Conservation (phyloP, 2,329 filamentous ascomycete genomes). For the Didymella exigua region DNA sequence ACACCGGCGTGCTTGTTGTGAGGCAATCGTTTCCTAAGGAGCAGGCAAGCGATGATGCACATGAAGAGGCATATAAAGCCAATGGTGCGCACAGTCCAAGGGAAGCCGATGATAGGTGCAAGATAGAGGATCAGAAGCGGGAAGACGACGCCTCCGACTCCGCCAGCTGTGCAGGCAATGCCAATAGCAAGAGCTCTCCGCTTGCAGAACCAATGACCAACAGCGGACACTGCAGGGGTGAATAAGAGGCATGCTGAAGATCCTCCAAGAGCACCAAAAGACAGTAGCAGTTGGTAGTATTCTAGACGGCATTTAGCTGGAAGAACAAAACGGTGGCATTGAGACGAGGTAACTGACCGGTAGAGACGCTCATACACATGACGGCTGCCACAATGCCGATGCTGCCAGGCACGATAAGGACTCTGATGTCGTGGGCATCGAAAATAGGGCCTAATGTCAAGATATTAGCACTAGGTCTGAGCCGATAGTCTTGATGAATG, state of each 20-base stretch:
- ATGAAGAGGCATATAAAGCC: conserved; percentile 62
- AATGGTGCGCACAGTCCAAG: conserved; percentile 65
- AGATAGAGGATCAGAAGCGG: conserved; percentile 61
- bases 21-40: conserved; percentile 57
- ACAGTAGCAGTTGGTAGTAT: conserved; percentile 54
- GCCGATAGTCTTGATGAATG: fast-evolving
- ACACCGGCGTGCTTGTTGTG: conserved; percentile 44
- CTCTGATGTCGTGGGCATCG: conserved; percentile 43
- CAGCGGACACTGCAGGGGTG: conserved; percentile 46
- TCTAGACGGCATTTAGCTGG: conserved; percentile 17
- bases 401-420: conserved; percentile 39
- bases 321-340: too few species aligned
- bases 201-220: conserved; percentile 51
- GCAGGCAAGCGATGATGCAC: conserved; percentile 28
- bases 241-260: conserved; percentile 49
- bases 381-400: conserved; percentile 38
- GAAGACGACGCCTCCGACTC: conserved; percentile 56
- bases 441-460: conserved; percentile 43
- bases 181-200: conserved; percentile 49
- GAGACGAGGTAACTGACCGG: conserved; percentile 3
- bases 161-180: conserved; percentile 49
- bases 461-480: conserved; percentile 9
- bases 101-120: conserved; percentile 62
- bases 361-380: conserved; percentile 40
- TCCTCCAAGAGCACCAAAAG: conserved; percentile 52